phyloP scores from a whole-genome alignment of 768 basidiomycete species.

The Daedaleopsis nitida region DNA sequence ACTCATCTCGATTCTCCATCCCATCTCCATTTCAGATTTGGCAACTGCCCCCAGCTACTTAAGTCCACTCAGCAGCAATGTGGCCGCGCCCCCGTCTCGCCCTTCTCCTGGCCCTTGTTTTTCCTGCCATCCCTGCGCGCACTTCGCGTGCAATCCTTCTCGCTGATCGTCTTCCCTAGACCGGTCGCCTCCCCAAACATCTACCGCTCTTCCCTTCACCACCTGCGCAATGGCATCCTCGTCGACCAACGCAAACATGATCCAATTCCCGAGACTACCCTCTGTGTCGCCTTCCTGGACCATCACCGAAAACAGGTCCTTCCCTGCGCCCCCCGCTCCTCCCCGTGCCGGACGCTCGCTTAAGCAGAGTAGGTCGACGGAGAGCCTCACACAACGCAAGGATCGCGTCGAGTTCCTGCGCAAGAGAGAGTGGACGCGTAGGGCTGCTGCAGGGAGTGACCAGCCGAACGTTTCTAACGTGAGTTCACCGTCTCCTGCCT shows the following conservation, averaged over 20 bases:
- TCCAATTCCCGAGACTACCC: conserved; percentile 17
- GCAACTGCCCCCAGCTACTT: neutral
- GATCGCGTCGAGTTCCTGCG: conserved; percentile 56
- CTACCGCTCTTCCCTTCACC: neutral
- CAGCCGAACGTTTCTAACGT: neutral
- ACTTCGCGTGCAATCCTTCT: neutral
- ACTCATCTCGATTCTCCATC: conserved; percentile 9
- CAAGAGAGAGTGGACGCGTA: conserved; percentile 45
- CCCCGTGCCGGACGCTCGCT: conserved; percentile 6
- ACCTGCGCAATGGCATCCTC: neutral
- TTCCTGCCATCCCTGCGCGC: neutral
- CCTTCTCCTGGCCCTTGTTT: neutral
- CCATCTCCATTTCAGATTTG: neutral
- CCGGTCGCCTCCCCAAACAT: neutral
- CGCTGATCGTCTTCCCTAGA: neutral
- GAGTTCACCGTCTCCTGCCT: neutral
- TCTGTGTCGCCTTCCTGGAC: conserved; percentile 7
- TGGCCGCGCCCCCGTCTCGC: conserved; percentile 1
- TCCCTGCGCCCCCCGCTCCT: neutral
- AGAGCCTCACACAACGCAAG: conserved; percentile 48
- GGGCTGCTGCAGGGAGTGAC: conserved; percentile 31
- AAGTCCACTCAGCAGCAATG: neutral
- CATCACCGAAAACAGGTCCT: neutral
- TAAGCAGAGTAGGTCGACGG: conserved; percentile 43
- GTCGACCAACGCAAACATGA: conserved; percentile 9